Percentiles rank a stretch among this genome's conserved stretches.
These are phyloP conservation scores for Turnera subulata DNA, from an alignment of 345 rosid genomes.

Conservation along the genomic window DNA sequence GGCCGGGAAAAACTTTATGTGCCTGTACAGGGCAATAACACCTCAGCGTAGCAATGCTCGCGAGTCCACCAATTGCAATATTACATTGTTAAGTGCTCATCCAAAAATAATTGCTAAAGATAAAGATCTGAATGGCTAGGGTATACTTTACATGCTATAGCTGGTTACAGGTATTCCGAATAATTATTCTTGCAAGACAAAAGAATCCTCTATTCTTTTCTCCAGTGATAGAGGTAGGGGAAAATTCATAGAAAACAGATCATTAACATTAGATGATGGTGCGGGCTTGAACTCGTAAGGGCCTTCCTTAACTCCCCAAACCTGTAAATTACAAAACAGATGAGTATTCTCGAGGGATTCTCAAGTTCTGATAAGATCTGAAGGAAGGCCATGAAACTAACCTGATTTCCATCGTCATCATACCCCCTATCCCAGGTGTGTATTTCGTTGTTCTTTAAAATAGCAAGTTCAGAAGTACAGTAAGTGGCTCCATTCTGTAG, in stretches of 20 bases:
- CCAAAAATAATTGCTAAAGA: no score
- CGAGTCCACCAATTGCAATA: no score
- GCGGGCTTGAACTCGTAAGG: conserved; percentile 85
- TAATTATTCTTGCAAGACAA: conserved; percentile 63
- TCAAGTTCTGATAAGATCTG: background rate
- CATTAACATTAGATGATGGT: conserved; percentile 48
- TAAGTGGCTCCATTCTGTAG: conserved; percentile 65
- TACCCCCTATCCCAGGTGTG: conserved; percentile 91
- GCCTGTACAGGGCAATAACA: no score
- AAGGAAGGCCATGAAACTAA: conserved; percentile 14
- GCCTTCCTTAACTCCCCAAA: conserved; percentile 76
- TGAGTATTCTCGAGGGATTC: background rate
- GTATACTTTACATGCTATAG: conserved; percentile 7
- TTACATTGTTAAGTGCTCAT: no score
- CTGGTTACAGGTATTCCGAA: background rate
- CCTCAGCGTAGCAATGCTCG: no score
- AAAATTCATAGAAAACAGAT: conserved; percentile 50
- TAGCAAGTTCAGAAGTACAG: conserved; percentile 79
- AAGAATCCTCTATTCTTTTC: conserved; percentile 76
- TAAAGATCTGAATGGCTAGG: no score
- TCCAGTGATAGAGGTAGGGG: conserved; percentile 44
- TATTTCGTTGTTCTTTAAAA: conserved; percentile 77
- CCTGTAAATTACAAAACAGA: conserved; percentile 36
- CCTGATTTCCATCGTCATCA: conserved; percentile 78
- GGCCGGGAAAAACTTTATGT: no score